Base-by-base conservation (phyloP, 768 basidiomycete species). In the Boletus rubescentipes region DNA sequence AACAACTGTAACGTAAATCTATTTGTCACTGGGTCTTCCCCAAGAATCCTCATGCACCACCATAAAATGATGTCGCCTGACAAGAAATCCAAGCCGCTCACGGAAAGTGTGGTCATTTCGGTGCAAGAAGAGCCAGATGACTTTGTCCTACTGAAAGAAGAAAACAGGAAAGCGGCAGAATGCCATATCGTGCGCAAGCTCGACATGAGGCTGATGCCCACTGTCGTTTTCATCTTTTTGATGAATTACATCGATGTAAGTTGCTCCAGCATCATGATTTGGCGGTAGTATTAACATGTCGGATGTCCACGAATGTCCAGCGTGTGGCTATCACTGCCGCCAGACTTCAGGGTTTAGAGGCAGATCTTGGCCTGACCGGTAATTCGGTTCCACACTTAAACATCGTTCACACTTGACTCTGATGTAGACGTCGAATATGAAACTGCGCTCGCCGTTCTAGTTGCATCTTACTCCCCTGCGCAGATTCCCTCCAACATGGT, bases 401-500 rank as follows among this genome's bases (percentile, higher is more conserved):
- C 34, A 23, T 9, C 15, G n/a, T 35, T 21, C 30, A 35, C 31
- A 11, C 16, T 42, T 48, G 31, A 53, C 36, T 14, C 6, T 12
- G 32, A 23, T 21, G 9, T 53, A 83, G 82, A 79, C 52, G 65
- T 82, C 15, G 76, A 83, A 61, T 84, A 84, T 60, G 71, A 73
- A 21, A 77, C 78, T 4, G 69, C 82, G 20, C 67, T 84, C 12
- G 81, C 82, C 1, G 70, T 80, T 41, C 72, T 84, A 21, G 84
- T 77, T 55, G 85, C 73, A 2, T 81, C 82, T 1, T 85, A 87
- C 54, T 79, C 79, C 35, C 84, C 84, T 3, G 79, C 81, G 14
- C 84, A 86, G 59, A 78, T 87, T 48, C 85, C 85, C 1, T 85
- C 81, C 1, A 87, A 85, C 61, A 85, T 87, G 80, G 84, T 80